phyloP scores from a whole-genome alignment of 345 rosid genomes.

The Firmiana major region DNA sequence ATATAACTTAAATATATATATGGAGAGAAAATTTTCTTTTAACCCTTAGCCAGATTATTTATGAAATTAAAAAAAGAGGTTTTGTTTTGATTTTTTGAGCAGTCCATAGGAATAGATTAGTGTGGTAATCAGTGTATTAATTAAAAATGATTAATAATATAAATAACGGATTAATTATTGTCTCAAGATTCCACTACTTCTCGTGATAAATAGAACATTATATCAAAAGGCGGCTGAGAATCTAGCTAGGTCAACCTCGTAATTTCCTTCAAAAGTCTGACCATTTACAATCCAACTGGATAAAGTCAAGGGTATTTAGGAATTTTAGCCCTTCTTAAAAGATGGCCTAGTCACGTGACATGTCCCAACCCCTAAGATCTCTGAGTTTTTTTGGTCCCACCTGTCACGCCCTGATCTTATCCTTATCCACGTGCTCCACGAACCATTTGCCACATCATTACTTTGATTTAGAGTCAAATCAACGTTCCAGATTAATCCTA shows the following conservation, averaged over 20 bases:
- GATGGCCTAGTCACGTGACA: constrained; percentile 36
- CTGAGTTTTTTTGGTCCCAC: constrained; percentile 36
- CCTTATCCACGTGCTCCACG: constrained; percentile 32
- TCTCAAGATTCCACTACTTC: background rate
- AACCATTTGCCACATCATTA: constrained; percentile 39
- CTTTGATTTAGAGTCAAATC: constrained; percentile 3
- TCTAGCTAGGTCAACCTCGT: background rate
- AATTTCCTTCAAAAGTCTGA: constrained; percentile 11
- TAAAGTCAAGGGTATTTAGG: constrained; percentile 22
- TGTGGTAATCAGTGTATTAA: background rate
- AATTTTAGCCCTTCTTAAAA: background rate
- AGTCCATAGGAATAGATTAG: background rate
- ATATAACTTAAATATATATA: too few relatives aligned
- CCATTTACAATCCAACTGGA: background rate
- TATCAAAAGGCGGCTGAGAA: constrained; percentile 25
- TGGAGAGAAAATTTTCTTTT: too few relatives aligned
- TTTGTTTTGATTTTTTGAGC: background rate
- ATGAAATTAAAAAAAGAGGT: background rate
- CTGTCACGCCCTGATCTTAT: constrained; percentile 45
- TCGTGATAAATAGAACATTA: background rate
- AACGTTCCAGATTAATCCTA: constrained; percentile 37
- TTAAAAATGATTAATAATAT: background rate
- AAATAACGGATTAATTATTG: background rate
- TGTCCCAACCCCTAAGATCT: constrained; percentile 15
- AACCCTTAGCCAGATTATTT: too few relatives aligned